Conservation (phyloP, 2,329 filamentous ascomycete species). For the Calonectria montana region DNA sequence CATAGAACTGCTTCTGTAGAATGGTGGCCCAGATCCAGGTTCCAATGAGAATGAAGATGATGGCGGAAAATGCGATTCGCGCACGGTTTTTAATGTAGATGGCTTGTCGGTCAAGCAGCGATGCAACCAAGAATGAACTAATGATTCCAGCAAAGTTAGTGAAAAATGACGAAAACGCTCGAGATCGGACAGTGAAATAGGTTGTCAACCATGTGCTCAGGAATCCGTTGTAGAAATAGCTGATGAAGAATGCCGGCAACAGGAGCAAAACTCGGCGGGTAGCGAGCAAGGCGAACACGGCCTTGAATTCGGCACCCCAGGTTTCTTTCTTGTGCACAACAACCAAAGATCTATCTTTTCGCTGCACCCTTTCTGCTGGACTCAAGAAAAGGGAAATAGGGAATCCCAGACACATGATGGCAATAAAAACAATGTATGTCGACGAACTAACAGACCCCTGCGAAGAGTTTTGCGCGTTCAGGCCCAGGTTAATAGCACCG, state of each 20-base stretch:
- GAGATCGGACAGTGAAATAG: conserved; percentile 24
- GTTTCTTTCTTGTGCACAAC: neutral
- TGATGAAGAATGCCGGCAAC: conserved; percentile 18
- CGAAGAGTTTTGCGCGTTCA: neutral
- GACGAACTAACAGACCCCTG: neutral
- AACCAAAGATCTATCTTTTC: neutral
- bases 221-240: conserved; percentile 20
- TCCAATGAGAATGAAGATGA: neutral
- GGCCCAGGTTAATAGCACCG: neutral
- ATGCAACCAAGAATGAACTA: conserved; percentile 15
- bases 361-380: neutral
- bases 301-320: conserved; percentile 1
- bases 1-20: neutral
- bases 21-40: neutral
- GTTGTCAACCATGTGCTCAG: conserved; percentile 17
- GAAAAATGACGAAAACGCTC: conserved; percentile 21
- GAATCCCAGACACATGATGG: neutral
- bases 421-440: neutral
- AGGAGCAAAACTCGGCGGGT: conserved; percentile 27
- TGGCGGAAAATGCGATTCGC: neutral
- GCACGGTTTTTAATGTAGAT: conserved; percentile 31
- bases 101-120: conserved; percentile 28
- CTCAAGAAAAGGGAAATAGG: neutral
- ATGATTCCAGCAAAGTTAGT: conserved; percentile 22
- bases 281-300: conserved; percentile 33